Base-by-base conservation (phyloP, 345 rosid species). In the Zanthoxylum bungeanum region DNA sequence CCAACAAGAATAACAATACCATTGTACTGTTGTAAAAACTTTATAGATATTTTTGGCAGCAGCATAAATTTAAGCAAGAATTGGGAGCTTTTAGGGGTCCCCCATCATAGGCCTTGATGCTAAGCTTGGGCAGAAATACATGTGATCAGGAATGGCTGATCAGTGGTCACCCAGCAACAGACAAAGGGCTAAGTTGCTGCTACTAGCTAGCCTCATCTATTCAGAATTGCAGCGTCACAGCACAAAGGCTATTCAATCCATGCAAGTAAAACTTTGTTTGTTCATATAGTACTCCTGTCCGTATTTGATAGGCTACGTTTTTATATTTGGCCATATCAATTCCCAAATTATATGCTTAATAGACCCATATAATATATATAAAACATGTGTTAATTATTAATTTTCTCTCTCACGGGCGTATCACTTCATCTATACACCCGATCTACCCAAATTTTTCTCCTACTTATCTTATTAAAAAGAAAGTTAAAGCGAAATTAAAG, bases 81-180 rank as follows among this genome's bases (percentile, higher is more conserved):
- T 44, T 19, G 19, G 4, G 2, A 52, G 36, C 12, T 14, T 7
- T 5, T 22, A 0, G 47, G 49, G 60, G 47, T 14, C 60, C 60
- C 34, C 61, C 22, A n/a, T 42, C 24, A 16, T 34, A 55, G 49
- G 34, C 24, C 6, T 5, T 50, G 60, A 58, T 36, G 33, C 25
- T 27, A 66, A 66, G 57, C 40, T 3, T 34, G 33, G 4, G 11
- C 72, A 25, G 62, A 55, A 56, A 55, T 39, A 37, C 72, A 55
- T 39, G 72, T 53, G 72, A 68, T 40, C 37, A 17, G 5, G 31
- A 7, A 12, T 12, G 27, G 36, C 3, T 25, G 71, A 37, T 39
- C 27, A 24, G 60, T 22, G 24, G 69, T 51, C 70, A n/a, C 53
- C 14, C 36, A 10, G 19, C 53, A 17, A 14, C 19, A n/a, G 11